Percentiles rank a stretch among this genome's conserved stretches.
phyloP scores from a whole-genome alignment of 352 stramenopile species.

The Globisporangium apiculatum region DNA sequence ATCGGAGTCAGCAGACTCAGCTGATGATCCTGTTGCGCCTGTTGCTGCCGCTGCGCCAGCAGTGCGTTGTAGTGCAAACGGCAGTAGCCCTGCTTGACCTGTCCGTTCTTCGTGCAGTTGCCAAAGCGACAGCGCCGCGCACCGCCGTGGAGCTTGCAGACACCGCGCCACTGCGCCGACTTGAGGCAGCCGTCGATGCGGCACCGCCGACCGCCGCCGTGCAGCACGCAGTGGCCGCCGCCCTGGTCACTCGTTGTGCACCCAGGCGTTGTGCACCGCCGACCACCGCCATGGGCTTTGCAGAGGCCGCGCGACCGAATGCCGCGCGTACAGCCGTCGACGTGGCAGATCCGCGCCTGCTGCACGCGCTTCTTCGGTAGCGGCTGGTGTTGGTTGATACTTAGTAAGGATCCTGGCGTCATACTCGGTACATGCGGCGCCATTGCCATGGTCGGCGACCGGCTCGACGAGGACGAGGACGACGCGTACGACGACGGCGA shows the following conservation, averaged over 20 bases:
- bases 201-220: constrained; percentile 76
- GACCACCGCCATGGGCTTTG: constrained; percentile 53
- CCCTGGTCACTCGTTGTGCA: constrained; percentile 84
- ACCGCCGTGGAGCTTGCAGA: constrained; percentile 84
- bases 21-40: background rate
- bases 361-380: constrained; percentile 47
- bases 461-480: constrained; percentile 6
- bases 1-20: background rate
- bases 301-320: constrained; percentile 58
- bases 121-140: constrained; percentile 65
- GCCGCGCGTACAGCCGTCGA: constrained; percentile 67
- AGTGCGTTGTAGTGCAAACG: constrained; percentile 65
- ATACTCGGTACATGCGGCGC: constrained; percentile 5
- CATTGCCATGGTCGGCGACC: constrained; percentile 2
- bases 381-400: background rate
- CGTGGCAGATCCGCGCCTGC: constrained; percentile 57
- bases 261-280: constrained; percentile 64
- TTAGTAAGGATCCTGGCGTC: background rate
- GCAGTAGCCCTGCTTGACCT: constrained; percentile 78
- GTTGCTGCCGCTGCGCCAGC: constrained; percentile 28
- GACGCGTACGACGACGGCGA: constrained; percentile 14
- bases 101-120: constrained; percentile 79
- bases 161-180: constrained; percentile 68
- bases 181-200: constrained; percentile 73
- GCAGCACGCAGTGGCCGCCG: constrained; percentile 75